Evolutionary conservation across 768 basidiomycete genomes (phyloP).

Genomic region (Phallus indusiatus): DNA sequence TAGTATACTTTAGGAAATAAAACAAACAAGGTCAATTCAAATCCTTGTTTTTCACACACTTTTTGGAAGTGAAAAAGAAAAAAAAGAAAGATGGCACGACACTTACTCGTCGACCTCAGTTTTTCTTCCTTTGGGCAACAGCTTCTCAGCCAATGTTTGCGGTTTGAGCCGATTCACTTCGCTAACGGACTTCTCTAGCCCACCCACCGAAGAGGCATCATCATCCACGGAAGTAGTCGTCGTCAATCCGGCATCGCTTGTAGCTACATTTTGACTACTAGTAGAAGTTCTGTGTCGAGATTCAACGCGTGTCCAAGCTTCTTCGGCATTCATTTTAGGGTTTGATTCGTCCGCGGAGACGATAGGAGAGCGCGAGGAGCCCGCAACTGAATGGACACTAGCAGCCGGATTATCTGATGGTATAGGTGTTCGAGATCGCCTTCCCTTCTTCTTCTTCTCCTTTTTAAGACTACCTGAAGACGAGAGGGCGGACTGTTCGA

Average conservation of each 20-base stretch:
- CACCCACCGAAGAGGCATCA: constrained; percentile 8
- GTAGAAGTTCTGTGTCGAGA: constrained; percentile 24
- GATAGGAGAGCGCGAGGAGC: constrained; percentile 12
- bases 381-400: constrained; percentile 21
- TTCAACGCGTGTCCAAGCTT: constrained; percentile 68
- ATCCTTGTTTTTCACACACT: constrained; percentile 1
- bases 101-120: constrained; percentile 63
- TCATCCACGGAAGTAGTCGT: constrained; percentile 30
- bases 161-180: background rate
- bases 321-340: constrained; percentile 15
- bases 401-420: constrained; percentile 16
- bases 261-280: constrained; percentile 10
- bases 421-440: constrained; percentile 5
- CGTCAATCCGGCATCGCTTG: constrained; percentile 44
- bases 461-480: constrained; percentile 22
- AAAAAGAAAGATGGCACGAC: constrained; percentile 19
- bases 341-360: constrained; percentile 10
- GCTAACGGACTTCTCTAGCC: constrained; percentile 3
- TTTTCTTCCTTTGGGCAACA: constrained; percentile 54
- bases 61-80: too few relatives aligned
- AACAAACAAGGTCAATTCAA: constrained; percentile 9
- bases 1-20: constrained; percentile 42
- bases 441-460: constrained; percentile 34
- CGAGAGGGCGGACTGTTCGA: constrained; percentile 18
- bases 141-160: constrained; percentile 48